Base-by-base conservation (phyloP, 176 grass and related monocot genomes). In the Musa troglodytarum region DNA sequence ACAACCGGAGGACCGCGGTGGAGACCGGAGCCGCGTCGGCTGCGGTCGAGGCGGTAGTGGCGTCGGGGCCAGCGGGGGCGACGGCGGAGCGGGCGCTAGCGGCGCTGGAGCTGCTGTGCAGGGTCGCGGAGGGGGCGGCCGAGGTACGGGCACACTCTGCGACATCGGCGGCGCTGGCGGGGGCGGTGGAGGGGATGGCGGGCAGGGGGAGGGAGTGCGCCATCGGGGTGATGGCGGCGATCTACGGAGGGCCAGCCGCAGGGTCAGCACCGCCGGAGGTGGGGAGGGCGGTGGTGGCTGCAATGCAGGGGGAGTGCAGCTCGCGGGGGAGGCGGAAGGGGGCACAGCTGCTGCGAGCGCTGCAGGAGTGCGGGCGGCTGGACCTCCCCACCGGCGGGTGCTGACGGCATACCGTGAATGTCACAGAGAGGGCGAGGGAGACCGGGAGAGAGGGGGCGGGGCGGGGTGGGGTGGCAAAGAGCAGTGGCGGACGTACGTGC, bases 221-320 rank as follows among this genome's bases (percentile, higher is more conserved):
- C 13, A 87, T 98, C 77, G 95, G 90, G 55, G 90, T 98, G 52
- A 73, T 98, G 8, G 77, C 84, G 0, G 90, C 95, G 13, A 91
- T 98, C 34, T 98, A 93, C 76, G 83, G 83, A 1, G 65, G 77
- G 0, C 59, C 1, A 62, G 28, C 15, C 50, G 81, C 26, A 0
- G 53, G 17, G 34, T 79, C 82, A 52, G 83, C 88, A 6, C 90
- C 93, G 3, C 54, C 87, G 0, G 95, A 93, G 82, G 95, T 91
- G 15, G 84, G 87, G 29, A 91, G 89, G 80, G 90, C 84, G 52
- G 95, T 98, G 21, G 78, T 98, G 43, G 84, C 69, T 0, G 90
- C 95, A 8, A 91, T 98, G 88, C 95, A 93, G 57, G 90, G 95
- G 0, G 90, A 98, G 76, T 94, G 95, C 86, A 94, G 88, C 85